A percentile compares a stretch with the other conserved stretches of the same genome.
Conservation (phyloP, 169 alveolate species). For the Cryptosporidium sp. region DNA sequence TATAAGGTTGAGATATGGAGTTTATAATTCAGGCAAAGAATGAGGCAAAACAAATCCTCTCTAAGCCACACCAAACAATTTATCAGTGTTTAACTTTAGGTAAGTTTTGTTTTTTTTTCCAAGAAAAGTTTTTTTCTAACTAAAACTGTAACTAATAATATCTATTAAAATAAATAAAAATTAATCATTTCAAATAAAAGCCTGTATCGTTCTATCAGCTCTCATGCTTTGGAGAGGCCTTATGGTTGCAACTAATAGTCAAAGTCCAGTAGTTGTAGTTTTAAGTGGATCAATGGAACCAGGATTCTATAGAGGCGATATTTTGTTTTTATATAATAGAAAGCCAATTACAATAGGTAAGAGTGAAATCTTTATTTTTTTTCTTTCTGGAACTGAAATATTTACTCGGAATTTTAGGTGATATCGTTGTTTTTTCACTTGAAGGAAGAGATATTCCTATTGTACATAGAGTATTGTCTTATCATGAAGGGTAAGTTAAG, state of each 20-base stretch:
- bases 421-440: slow-evolving; percentile 88
- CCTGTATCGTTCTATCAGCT: slow-evolving; percentile 85
- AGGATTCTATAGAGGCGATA: slow-evolving; percentile 94
- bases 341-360: slow-evolving; percentile 78
- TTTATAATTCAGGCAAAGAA: slow-evolving; percentile 41
- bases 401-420: slow-evolving; percentile 76
- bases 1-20: slow-evolving; percentile 28
- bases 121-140: background rate
- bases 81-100: slow-evolving; percentile 56
- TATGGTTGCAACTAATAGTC: slow-evolving; percentile 88
- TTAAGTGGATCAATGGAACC: slow-evolving; percentile 96
- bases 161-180: no score
- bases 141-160: background rate
- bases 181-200: background rate
- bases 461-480: slow-evolving; percentile 91
- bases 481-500: slow-evolving; percentile 81
- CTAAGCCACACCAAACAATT: slow-evolving; percentile 62
- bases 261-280: slow-evolving; percentile 95
- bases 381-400: background rate
- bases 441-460: slow-evolving; percentile 94
- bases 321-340: slow-evolving; percentile 84
- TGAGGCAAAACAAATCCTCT: slow-evolving; percentile 56
- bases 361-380: slow-evolving; percentile 29
- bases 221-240: slow-evolving; percentile 93
- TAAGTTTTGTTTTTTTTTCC: slow-evolving; percentile 8